Base-by-base conservation (phyloP, 2,329 filamentous ascomycete genomes). In the Xylariaceae sp. region DNA sequence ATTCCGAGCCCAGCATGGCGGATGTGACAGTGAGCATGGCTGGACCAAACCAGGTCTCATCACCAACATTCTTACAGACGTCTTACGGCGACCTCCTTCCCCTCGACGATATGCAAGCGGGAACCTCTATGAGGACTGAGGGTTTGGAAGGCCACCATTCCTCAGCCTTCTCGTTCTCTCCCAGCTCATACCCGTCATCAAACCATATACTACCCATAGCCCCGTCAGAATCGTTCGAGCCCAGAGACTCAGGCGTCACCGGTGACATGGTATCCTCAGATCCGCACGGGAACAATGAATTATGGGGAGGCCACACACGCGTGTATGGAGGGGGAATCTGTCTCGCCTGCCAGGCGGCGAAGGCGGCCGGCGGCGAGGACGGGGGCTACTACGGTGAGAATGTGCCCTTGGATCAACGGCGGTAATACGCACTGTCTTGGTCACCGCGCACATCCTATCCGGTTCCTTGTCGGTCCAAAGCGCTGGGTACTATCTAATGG, bases 281-380 rank as follows among this genome's bases (percentile, higher is more conserved):
- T 7, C 21, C 69, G 40, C 67, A 75, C 50, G 62, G 63, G 40
- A 60, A 65, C 9, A 72, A 70, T 4, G 63, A 66, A 13, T 67
- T 67, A 29, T 79, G 74, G 75, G 71, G 66, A 50, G 67, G 73
- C 26, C 75, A 79, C 54, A 79, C 74, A 12, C 68, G 73, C 17
- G 74, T 78, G 17, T 78, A 77, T 46, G 74, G 74, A 18, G 74
- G 74, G 42, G 73, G 74, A 5, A 67, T 72, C 3, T 79, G 75
- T 46, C 63, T 76, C 27, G 73, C 74, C 1, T 79, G 75, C 47
- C 60, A 69, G 27, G 71, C 69, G 7, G 66, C 70, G 8, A 60
- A 69, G 27, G 71, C 69, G 7, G 66, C 70, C 7, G 68, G 66
- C 5, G 61, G 60, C 21, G 59, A 66, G 17, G 62, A 46, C 16